Conservation (phyloP, 306 rosid species). For the Ceratonia siliqua region DNA sequence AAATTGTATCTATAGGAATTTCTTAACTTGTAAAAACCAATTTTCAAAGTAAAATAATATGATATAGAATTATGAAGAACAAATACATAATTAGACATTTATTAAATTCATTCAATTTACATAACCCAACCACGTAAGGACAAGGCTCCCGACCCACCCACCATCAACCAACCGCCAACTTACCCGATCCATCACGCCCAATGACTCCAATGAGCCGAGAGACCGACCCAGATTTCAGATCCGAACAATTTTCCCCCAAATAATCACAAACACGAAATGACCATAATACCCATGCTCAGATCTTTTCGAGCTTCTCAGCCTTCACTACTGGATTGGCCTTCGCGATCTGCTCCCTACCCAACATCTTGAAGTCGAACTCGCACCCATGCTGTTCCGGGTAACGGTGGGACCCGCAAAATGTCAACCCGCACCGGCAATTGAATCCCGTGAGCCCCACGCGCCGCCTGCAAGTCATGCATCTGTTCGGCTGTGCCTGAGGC, state of each 20-base stretch:
- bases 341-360: conserved; percentile 80
- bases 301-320: conserved; percentile 71
- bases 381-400: conserved; percentile 83
- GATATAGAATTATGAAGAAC: too few species aligned
- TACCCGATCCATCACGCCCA: neutral
- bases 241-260: neutral
- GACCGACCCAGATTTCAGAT: conserved; percentile 21
- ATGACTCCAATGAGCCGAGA: neutral
- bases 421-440: conserved; percentile 77
- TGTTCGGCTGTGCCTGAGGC: conserved; percentile 33
- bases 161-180: neutral
- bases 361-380: conserved; percentile 66
- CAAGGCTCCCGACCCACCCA: neutral
- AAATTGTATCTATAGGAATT: too few species aligned
- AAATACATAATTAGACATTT: neutral
- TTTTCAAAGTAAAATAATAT: too few species aligned
- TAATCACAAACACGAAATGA: conserved; percentile 26
- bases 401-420: conserved; percentile 74
- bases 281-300: conserved; percentile 49
- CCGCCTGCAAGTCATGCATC: conserved; percentile 65
- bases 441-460: conserved; percentile 92
- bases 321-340: conserved; percentile 81
- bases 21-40: too few species aligned
- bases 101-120: conserved; percentile 29
- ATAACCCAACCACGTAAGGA: conserved; percentile 11